A percentile compares a stretch with the other conserved stretches of the same genome.
Evolutionary conservation across 352 stramenopile genomes (phyloP).

Genomic region (Peronospora belbahrii): DNA sequence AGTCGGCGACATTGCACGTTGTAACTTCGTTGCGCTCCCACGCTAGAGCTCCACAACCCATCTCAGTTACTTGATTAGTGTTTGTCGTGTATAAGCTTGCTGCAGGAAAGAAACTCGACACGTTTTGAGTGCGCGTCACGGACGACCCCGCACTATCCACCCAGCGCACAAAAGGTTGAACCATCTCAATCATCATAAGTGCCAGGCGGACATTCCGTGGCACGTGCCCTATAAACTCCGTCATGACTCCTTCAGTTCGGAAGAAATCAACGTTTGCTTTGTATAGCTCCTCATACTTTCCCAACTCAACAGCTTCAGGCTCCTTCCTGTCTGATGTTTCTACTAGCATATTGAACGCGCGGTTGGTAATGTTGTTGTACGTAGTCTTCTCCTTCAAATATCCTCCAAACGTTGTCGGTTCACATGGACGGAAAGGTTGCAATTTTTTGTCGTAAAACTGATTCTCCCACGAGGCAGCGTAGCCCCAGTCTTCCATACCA

Average conservation of each 20-base stretch:
- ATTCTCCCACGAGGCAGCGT: conserved; percentile 88
- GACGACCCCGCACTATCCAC: conserved; percentile 27
- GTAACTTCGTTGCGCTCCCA: conserved; percentile 34
- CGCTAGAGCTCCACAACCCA: conserved; percentile 41
- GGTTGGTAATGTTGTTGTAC: conserved; percentile 91
- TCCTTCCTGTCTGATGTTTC: conserved; percentile 92
- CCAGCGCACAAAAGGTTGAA: conserved; percentile 90
- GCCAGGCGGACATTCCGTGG: conserved; percentile 92
- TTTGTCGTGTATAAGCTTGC: conserved; percentile 38
- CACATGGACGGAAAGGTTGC: conserved; percentile 73
- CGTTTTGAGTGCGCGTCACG: conserved; percentile 4
- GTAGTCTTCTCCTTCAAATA: conserved; percentile 86
- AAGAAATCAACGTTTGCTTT: conserved; percentile 60
- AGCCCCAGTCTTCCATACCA: conserved; percentile 98
- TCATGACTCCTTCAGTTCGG: conserved; percentile 17
- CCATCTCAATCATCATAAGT: conserved; percentile 92
- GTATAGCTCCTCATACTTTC: conserved; percentile 63
- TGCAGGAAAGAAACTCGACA: conserved; percentile 29
- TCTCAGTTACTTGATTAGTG: conserved; percentile 32
- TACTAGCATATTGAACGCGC: conserved; percentile 94
- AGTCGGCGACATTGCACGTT: conserved; percentile 40
- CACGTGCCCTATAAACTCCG: conserved; percentile 86
- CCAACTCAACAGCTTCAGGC: conserved; percentile 62
- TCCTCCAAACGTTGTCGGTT: conserved; percentile 83
- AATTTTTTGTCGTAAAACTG: conserved; percentile 20